These are phyloP conservation scores for Astrothelium macrocarpum DNA, from an alignment of 495 filamentous ascomycete genomes.

Conservation along the genomic window DNA sequence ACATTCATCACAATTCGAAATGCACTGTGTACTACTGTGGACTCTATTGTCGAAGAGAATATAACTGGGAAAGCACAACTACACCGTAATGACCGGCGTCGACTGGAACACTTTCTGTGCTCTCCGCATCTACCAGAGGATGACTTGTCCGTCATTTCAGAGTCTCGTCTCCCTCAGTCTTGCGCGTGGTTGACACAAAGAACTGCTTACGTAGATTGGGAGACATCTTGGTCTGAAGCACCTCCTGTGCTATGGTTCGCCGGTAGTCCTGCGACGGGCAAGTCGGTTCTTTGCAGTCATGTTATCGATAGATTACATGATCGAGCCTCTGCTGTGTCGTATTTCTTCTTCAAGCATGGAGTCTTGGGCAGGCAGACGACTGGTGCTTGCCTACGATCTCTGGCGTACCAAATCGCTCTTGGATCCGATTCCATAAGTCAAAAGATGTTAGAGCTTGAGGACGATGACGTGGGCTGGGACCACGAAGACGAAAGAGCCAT, in stretches of 20 bases:
- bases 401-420: slow-evolving; percentile 36
- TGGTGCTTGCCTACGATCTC: slow-evolving; percentile 25
- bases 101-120: background rate
- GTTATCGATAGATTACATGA: slow-evolving; percentile 21
- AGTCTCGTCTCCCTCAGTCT: background rate
- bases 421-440: slow-evolving; percentile 16
- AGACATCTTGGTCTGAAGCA: background rate
- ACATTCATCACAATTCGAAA: slow-evolving; percentile 3
- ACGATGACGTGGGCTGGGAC: slow-evolving; percentile 23
- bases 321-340: slow-evolving; percentile 18
- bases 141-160: background rate
- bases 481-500: slow-evolving; percentile 24
- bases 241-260: slow-evolving; percentile 27
- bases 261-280: slow-evolving; percentile 29
- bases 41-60: background rate
- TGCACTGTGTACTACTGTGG: background rate
- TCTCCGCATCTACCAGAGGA: background rate
- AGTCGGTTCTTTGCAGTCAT: slow-evolving; percentile 29
- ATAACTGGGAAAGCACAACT: background rate
- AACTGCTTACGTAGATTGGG: background rate
- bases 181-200: slow-evolving; percentile 12
- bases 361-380: slow-evolving; percentile 25
- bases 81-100: background rate
- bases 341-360: slow-evolving; percentile 34
- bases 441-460: slow-evolving; percentile 20